phyloP scores from a whole-genome alignment of 345 rosid species.

The Cardamine resedifolia region DNA sequence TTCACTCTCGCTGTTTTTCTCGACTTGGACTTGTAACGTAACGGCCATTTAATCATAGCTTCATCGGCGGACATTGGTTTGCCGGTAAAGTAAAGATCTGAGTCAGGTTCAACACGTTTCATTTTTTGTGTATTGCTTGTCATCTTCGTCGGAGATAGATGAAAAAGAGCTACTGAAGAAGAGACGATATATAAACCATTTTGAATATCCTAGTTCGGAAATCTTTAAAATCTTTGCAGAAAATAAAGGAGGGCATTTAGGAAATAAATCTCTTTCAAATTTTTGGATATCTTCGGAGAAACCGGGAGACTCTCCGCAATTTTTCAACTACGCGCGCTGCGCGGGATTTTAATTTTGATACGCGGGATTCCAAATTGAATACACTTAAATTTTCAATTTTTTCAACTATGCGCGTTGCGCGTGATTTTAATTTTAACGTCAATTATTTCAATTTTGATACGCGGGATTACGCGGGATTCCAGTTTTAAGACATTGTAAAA shows the following conservation, averaged over 20 bases:
- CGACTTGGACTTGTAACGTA: neutral
- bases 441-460: no score
- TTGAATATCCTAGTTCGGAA: no score
- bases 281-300: no score
- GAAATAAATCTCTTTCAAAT: neutral
- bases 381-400: no score
- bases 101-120: constrained; percentile 19
- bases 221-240: neutral
- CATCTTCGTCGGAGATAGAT: neutral
- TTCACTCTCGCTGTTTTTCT: neutral
- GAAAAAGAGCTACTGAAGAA: neutral
- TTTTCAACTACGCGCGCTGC: no score
- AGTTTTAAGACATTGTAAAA: no score
- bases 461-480: no score
- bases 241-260: neutral
- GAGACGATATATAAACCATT: neutral
- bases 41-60: constrained; percentile 41
- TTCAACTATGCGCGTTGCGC: no score
- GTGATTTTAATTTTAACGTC: no score
- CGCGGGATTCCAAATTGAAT: neutral
- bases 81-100: constrained; percentile 29
- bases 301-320: no score
- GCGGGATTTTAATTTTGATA: no score
- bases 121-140: neutral
- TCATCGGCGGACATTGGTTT: constrained; percentile 29